Evolutionary conservation across 176 grass and related monocot species (phyloP), one percentile per base, ranked within the genome.

Genomic region (Miscanthus lutarioriparius): DNA sequence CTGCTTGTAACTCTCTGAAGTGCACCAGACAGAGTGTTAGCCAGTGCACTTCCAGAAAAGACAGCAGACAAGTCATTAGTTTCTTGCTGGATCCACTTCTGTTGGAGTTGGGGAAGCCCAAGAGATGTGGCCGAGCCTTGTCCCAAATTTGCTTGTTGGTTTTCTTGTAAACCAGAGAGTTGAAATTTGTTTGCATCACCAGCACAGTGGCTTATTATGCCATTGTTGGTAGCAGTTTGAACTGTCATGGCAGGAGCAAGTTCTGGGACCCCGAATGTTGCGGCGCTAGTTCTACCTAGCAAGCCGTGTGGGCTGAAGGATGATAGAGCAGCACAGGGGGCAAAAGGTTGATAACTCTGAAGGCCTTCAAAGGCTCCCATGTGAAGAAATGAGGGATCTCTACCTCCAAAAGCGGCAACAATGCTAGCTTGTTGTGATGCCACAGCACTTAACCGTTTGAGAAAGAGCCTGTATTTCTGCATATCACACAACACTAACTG

Each of bases 391-490:
- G 94, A 92, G 35, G 91, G 84, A 47, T 96, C 93, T 71, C 88
- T 91, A 61, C 85, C 89, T 64, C 93, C 91, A 84, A 99, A 86
- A 30, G 90, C 91, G 77, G 97, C 91, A 74, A 84, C 90, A 83
- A 99, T 82, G 76, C 88, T 99, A 71, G 90, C 93, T 70, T 99
- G 97, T 20, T 94, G 97, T 43, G 87, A 89, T 19, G 97, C 91
- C 40, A 89, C 91, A 44, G 72, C 86, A 92, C 91, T 94, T 53
- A 99, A 77, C 16, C 97, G 88, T 85, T 89, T 96, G 75, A 99
- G 89, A 81, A 96, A 99, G 68, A 99, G 93, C 82, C 97, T 92
- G 75, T 99, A 99, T 70, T 99, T 99, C 97, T 99, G 93, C 78
- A 89, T 81, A 68, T 20, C 72, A 84, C 36, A 61, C 38, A 54